A percentile compares a stretch with the other conserved stretches of the same genome.
Evolutionary conservation across 129 eudicot species (phyloP).

Genomic region (Deinandra increscens): DNA sequence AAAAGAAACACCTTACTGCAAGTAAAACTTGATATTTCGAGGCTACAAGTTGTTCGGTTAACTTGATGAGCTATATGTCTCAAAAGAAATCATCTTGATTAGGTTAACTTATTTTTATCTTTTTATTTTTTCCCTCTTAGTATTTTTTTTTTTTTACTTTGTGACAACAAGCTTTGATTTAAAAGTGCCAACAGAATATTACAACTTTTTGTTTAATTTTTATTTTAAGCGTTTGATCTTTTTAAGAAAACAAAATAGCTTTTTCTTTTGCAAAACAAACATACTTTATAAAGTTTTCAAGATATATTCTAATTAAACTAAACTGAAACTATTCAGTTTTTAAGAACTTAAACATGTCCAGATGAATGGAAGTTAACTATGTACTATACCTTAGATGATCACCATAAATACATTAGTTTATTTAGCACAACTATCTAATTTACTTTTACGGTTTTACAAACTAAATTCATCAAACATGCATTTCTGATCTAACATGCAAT

Average conservation of each 20-base stretch:
- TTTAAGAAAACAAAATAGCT: neutral
- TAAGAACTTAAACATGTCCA: no score
- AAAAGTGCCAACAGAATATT: neutral
- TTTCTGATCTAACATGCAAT: neutral
- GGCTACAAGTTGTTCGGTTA: neutral
- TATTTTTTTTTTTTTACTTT: neutral
- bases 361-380: no score
- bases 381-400: neutral
- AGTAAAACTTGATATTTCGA: no score
- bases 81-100: neutral
- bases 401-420: neutral
- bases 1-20: no score
- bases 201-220: neutral
- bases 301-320: neutral
- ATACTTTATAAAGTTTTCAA: neutral
- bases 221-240: neutral
- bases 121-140: neutral
- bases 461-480: no score
- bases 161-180: neutral
- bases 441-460: no score
- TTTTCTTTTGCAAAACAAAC: neutral
- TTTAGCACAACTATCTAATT: no score
- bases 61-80: neutral
- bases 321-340: neutral
- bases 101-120: neutral